These are phyloP conservation scores for Geotrichum fermentans DNA, from an alignment of 1,139 yeast species.

Conservation along the genomic window DNA sequence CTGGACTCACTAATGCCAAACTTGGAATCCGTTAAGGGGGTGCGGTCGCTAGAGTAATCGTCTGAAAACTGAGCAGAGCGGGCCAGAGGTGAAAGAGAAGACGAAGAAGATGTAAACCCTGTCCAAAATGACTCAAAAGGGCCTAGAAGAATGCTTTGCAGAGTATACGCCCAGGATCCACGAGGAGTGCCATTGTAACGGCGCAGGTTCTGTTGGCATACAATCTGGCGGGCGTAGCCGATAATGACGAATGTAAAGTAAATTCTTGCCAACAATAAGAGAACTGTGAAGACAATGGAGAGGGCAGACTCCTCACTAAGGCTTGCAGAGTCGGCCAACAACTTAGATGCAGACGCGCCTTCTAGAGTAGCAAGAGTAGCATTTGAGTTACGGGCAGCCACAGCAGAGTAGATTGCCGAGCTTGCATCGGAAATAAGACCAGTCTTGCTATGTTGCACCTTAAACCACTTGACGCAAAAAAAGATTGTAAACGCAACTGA, in stretches of 20 bases:
- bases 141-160: constrained; percentile 31
- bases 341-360: not conserved
- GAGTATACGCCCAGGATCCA: constrained; percentile 32
- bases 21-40: constrained; percentile 1
- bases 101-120: constrained; percentile 39
- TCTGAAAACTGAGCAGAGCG: not conserved
- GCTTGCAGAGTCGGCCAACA: constrained; percentile 54
- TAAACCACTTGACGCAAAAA: constrained; percentile 73
- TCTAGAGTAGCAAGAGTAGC: constrained; percentile 14
- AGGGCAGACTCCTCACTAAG: constrained; percentile 66
- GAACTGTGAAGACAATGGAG: constrained; percentile 54
- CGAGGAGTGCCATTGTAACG: constrained; percentile 36
- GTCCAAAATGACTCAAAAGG: constrained; percentile 40
- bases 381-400: constrained; percentile 4
- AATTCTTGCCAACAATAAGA: constrained; percentile 51
- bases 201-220: constrained; percentile 35
- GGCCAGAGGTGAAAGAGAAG: constrained; percentile 5
- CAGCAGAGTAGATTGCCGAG: not conserved
- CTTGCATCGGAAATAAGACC: not conserved
- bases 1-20: no score
- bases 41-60: not conserved
- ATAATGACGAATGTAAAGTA: constrained; percentile 63
- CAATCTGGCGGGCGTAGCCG: constrained; percentile 51
- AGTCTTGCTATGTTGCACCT: constrained; percentile 12
- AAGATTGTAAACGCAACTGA: constrained; percentile 68